A percentile compares a stretch with the other conserved stretches of the same genome.
Conservation (phyloP, 2,329 filamentous ascomycete species). For the Xylariaceae sp. region DNA sequence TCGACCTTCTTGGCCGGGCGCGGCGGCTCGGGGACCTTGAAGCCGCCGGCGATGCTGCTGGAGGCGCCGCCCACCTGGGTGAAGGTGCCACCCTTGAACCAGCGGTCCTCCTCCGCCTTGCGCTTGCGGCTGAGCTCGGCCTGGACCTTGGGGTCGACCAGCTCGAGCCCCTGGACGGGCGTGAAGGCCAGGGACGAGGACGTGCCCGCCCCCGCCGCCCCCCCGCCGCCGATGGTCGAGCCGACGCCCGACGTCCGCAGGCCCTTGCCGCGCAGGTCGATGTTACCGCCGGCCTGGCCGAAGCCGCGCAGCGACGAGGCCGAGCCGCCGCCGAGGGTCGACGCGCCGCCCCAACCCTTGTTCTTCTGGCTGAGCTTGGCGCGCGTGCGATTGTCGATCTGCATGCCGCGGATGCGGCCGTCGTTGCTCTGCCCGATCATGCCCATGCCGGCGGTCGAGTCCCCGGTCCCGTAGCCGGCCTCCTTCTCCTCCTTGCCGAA, state of each 20-base stretch:
- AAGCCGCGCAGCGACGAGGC: slow-evolving; percentile 80
- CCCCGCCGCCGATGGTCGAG: slow-evolving; percentile 53
- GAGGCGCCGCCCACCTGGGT: slow-evolving; percentile 60
- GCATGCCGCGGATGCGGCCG: slow-evolving; percentile 78
- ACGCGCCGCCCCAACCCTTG: slow-evolving; percentile 82
- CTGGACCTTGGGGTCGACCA: slow-evolving; percentile 87
- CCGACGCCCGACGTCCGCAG: slow-evolving; percentile 78
- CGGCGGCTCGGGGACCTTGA: slow-evolving; percentile 88
- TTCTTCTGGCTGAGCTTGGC: slow-evolving; percentile 93
- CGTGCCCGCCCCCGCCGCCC: slow-evolving; percentile 66
- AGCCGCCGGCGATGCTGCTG: slow-evolving; percentile 46
- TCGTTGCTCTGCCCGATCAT: slow-evolving; percentile 90
- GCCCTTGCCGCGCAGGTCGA: slow-evolving; percentile 68
- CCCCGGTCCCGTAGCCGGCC: slow-evolving; percentile 80
- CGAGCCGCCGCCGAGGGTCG: slow-evolving; percentile 56
- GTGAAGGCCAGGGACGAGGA: slow-evolving; percentile 88
- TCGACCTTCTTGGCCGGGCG: slow-evolving; percentile 64
- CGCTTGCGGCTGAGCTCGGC: slow-evolving; percentile 83
- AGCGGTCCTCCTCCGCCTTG: slow-evolving; percentile 89
- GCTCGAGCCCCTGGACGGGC: slow-evolving; percentile 85
- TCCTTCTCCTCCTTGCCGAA: slow-evolving; percentile 96
- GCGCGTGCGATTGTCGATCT: slow-evolving; percentile 87
- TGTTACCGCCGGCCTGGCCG: slow-evolving; percentile 56
- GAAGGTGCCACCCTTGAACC: slow-evolving; percentile 97
- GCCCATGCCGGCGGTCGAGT: slow-evolving; percentile 78